phyloP scores from a whole-genome alignment of 805 yeast genomes.

The Teunomyces barrocoloradensis region DNA sequence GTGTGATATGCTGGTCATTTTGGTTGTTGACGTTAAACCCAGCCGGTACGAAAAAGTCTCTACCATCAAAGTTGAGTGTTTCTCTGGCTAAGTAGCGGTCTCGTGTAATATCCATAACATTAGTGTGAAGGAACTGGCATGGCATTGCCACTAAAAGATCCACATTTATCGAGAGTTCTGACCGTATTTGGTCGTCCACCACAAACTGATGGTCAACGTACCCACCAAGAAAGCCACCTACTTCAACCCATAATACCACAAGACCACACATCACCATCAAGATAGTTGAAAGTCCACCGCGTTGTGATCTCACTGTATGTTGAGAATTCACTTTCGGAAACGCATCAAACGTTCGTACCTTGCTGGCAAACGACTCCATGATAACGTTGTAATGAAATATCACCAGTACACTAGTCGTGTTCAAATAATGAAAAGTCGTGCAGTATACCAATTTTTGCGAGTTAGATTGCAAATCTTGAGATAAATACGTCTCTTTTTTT shows the following conservation, averaged over 20 bases:
- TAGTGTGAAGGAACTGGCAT: constrained; percentile 71
- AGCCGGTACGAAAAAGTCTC: constrained; percentile 52
- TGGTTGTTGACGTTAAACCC: constrained; percentile 46
- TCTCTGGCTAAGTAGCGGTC: constrained; percentile 81
- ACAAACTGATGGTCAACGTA: constrained; percentile 70
- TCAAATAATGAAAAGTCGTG: neutral
- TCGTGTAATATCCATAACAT: constrained; percentile 71
- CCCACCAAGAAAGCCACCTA: constrained; percentile 85
- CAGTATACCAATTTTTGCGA: neutral
- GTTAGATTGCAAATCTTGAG: too few relatives aligned
- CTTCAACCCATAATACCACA: constrained; percentile 76
- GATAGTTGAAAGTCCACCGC: constrained; percentile 76
- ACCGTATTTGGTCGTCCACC: constrained; percentile 61
- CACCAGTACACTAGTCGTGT: neutral
- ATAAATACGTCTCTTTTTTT: too few relatives aligned
- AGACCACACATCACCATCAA: constrained; percentile 59
- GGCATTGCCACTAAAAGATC: constrained; percentile 84
- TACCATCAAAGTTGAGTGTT: constrained; percentile 67
- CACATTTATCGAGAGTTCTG: constrained; percentile 65
- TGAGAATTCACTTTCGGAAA: constrained; percentile 45
- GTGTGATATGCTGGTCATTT: constrained; percentile 48
- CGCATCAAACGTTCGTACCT: constrained; percentile 47
- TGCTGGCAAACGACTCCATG: constrained; percentile 36
- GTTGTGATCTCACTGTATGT: constrained; percentile 67
- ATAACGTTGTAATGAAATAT: neutral